Conservation (phyloP, 768 basidiomycete species). For the Polyporus arcularius region DNA sequence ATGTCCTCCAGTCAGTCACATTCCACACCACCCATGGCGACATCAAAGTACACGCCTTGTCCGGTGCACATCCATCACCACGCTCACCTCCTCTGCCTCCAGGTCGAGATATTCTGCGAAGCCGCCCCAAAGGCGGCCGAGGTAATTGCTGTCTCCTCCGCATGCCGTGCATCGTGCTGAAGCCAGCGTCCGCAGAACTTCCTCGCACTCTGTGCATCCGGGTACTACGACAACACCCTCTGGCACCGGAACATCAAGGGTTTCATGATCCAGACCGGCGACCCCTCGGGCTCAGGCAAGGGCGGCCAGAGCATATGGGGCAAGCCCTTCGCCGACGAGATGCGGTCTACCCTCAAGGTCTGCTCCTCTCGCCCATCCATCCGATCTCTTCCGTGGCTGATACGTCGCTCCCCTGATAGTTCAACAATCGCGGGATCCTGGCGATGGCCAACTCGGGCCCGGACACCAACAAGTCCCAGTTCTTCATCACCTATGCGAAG, state of each 20-base stretch:
- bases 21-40: constrained; percentile 94
- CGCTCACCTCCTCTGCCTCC: constrained; percentile 4
- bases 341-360: constrained; percentile 92
- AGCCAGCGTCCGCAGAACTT: constrained; percentile 68
- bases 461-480: constrained; percentile 91
- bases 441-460: constrained; percentile 98
- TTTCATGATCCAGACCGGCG: constrained; percentile 96
- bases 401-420: constrained; percentile 48
- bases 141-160: constrained; percentile 41
- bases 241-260: constrained; percentile 96
- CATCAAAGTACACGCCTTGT: constrained; percentile 66
- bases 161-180: not conserved
- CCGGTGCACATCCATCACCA: not conserved
- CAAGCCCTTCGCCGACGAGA: constrained; percentile 86
- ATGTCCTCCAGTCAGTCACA: constrained; percentile 71
- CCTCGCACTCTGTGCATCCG: constrained; percentile 88
- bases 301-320: constrained; percentile 98
- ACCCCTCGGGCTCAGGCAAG: constrained; percentile 89
- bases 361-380: constrained; percentile 1
- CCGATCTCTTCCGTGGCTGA: not conserved
- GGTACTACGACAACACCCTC: constrained; percentile 79
- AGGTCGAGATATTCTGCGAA: constrained; percentile 98
- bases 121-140: constrained; percentile 94
- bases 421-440: constrained; percentile 91
- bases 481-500: constrained; percentile 89